Base-by-base conservation (phyloP, 2,329 filamentous ascomycete genomes). In the Nemania abortiva region DNA sequence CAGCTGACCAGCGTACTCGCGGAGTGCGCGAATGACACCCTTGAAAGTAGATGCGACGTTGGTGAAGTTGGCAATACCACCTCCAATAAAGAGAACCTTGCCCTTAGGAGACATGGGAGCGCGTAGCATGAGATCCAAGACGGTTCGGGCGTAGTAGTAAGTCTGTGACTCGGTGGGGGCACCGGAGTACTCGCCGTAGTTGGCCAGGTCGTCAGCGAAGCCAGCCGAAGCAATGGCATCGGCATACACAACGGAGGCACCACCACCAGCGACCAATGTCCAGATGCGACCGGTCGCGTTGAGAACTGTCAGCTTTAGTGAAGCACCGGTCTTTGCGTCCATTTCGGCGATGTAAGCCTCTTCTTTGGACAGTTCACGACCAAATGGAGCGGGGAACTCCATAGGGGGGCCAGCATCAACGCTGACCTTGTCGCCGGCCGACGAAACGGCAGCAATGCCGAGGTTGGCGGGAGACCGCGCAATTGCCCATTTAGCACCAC, bases 11-110 rank as follows among this genome's bases (percentile, higher is more conserved):
- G 95, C 89, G 76, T 95, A 94, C 84, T 98, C 96, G 74, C 95
- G 91, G 74, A 99, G 89, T 69, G 96, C 96, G 77, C 94, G 92
- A 82, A 99, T 99, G 83, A 99, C 95, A 87, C 96, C 96, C 90
- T 99, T 99, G 92, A 99, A 99, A 73, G 96, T 99, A 77, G 92
- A 96, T 70, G 96, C 96, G 64, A 99, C 96, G 86, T 98, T 99
- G 88, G 96, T 99, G 88, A 99, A 99, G 92, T 99, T 99, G 88
- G 96, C 96, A 89, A 99, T 99, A 89, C 96, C 96, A 86, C 96
- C 96, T 83, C 96, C 96, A 76, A 99, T 98, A 89, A 99, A 99
- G 74, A 99, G 91, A 63, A 99, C 94, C 90, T 98, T 99, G 87
- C 96, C 96, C 79, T 98, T 91, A 70, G 93, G 89, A 83, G 89